phyloP scores from a whole-genome alignment of 169 alveolate genomes.

The Eimeria necatrix region DNA sequence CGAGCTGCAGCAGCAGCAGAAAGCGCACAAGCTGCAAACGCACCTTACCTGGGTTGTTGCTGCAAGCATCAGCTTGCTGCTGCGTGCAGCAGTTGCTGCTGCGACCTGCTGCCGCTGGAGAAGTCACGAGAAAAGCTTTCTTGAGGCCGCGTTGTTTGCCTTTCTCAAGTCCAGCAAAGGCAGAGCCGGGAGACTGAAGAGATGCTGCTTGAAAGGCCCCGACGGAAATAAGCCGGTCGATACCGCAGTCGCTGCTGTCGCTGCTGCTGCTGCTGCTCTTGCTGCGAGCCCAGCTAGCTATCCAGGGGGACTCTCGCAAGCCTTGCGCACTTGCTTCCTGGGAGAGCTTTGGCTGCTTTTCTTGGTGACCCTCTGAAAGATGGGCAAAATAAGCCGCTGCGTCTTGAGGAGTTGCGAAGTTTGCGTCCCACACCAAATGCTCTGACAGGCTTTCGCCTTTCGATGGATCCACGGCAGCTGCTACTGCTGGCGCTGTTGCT shows the following conservation, averaged over 20 bases:
- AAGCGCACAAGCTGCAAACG: neutral
- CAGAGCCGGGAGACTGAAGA: neutral
- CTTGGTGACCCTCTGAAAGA: neutral
- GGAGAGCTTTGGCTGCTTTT: neutral
- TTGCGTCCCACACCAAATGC: slow-evolving; percentile 59
- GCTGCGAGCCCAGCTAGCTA: slow-evolving; percentile 19
- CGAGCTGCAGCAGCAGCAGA: neutral
- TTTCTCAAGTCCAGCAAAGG: neutral
- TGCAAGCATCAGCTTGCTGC: neutral
- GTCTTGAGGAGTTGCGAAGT: slow-evolving; percentile 13
- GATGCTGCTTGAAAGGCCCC: slow-evolving; percentile 23
- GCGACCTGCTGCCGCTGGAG: neutral
- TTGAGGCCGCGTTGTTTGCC: slow-evolving; percentile 34
- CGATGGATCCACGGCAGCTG: neutral
- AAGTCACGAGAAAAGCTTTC: slow-evolving; percentile 44
- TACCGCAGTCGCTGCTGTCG: neutral
- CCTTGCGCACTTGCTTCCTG: neutral
- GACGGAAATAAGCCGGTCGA: neutral
- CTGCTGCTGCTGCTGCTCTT: slow-evolving; percentile 25
- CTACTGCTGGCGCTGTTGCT: neutral
- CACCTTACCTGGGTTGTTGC: slow-evolving; percentile 5
- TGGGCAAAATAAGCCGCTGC: slow-evolving; percentile 52
- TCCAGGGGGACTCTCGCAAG: slow-evolving; percentile 6
- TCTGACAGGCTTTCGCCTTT: slow-evolving; percentile 23
- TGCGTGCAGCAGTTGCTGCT: neutral